These are phyloP conservation scores for Termitomyces eurrhizus DNA, from an alignment of 768 basidiomycete genomes.

Conservation along the genomic window DNA sequence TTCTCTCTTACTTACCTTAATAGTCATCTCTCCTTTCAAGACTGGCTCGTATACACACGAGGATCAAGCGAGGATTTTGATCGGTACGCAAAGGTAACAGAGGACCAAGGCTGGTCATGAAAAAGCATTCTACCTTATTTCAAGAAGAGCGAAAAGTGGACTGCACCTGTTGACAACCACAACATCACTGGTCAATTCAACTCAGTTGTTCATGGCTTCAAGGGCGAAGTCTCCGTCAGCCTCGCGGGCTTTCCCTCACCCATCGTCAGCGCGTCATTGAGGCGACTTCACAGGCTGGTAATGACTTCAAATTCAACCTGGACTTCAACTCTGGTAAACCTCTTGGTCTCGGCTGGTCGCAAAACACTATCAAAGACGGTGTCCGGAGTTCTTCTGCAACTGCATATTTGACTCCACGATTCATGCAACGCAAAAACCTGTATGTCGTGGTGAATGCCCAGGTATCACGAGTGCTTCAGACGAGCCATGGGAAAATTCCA, in stretches of 20 bases:
- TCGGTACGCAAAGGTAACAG: constrained; percentile 21
- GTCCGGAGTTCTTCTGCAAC: constrained; percentile 23
- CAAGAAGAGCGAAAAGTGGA: constrained; percentile 25
- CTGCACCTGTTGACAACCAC: constrained; percentile 23
- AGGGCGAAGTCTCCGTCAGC: constrained; percentile 21
- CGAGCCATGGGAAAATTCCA: neutral
- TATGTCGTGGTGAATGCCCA: constrained; percentile 22
- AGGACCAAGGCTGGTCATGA: neutral
- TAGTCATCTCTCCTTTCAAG: neutral
- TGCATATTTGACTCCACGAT: constrained; percentile 20
- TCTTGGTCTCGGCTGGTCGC: constrained; percentile 21
- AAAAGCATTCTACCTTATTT: constrained; percentile 21
- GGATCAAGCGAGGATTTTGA: constrained; percentile 28
- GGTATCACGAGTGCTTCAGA: constrained; percentile 23
- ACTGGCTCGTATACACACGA: constrained; percentile 21
- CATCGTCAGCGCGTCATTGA: constrained; percentile 21
- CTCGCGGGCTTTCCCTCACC: constrained; percentile 18
- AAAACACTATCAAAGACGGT: constrained; percentile 19
- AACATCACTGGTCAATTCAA: constrained; percentile 26
- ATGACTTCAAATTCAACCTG: constrained; percentile 18
- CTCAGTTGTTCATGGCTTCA: constrained; percentile 23
- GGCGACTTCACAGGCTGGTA: constrained; percentile 20
- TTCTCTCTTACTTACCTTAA: neutral
- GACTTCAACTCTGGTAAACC: constrained; percentile 22
- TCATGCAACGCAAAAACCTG: constrained; percentile 20